phyloP scores from a whole-genome alignment of 768 basidiomycete genomes.

The Lactarius evosmus region DNA sequence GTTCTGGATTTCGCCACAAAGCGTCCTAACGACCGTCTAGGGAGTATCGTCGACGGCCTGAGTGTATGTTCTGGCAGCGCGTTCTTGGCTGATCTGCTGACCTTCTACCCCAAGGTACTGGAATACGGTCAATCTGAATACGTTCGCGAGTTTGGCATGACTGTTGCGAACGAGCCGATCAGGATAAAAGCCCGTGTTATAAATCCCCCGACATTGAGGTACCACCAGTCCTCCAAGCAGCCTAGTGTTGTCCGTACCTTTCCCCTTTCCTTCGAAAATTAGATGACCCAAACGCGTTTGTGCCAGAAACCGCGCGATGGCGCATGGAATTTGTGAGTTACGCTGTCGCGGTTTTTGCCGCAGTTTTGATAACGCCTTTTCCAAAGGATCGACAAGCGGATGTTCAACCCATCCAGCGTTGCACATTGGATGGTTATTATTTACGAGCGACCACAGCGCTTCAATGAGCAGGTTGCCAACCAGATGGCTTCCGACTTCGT shows the following conservation, averaged over 20 bases:
- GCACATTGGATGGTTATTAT: conserved; percentile 60
- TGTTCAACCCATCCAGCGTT: conserved; percentile 55
- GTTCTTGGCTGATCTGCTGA: neutral
- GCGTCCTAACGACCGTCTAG: conserved; percentile 54
- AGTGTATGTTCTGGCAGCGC: conserved; percentile 36
- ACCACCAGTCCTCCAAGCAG: conserved; percentile 56
- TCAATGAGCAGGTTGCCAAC: conserved; percentile 45
- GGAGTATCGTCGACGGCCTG: conserved; percentile 52
- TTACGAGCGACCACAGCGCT: conserved; percentile 61
- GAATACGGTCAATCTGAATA: conserved; percentile 49
- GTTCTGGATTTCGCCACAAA: conserved; percentile 68
- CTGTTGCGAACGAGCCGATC: conserved; percentile 53
- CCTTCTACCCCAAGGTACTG: conserved; percentile 43
- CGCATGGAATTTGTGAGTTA: conserved; percentile 70
- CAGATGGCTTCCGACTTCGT: conserved; percentile 57
- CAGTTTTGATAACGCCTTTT: neutral
- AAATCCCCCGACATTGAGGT: conserved; percentile 60
- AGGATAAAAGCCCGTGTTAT: conserved; percentile 60
- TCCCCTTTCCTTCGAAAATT: conserved; percentile 1
- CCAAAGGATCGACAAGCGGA: conserved; percentile 67
- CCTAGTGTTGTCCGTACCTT: conserved; percentile 50
- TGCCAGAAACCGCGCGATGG: conserved; percentile 59
- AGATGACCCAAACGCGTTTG: neutral
- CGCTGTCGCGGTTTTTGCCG: neutral
- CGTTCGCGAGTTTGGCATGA: conserved; percentile 65